phyloP scores from a whole-genome alignment of 2,329 filamentous ascomycete genomes.

The Pseudovirgaria hyperparasitica region DNA sequence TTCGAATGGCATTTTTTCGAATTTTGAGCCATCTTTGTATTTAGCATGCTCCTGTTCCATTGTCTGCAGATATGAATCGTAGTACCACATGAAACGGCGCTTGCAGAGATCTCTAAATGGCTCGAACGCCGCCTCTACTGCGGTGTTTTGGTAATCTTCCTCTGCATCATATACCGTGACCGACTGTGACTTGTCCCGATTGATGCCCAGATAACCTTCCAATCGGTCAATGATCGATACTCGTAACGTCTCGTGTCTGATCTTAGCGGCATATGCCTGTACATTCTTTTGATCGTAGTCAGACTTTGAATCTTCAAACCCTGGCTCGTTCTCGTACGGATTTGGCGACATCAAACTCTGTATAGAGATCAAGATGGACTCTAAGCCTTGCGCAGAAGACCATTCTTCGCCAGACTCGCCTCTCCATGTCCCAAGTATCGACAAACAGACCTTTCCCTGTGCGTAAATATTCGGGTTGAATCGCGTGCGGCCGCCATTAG shows the following conservation, averaged over 20 bases:
- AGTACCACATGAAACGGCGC: constrained; percentile 90
- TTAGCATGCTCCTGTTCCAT: constrained; percentile 52
- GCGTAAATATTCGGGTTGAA: constrained; percentile 98
- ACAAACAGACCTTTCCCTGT: constrained; percentile 84
- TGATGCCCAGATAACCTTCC: constrained; percentile 63
- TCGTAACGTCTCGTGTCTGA: constrained; percentile 78
- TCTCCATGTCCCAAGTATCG: constrained; percentile 70
- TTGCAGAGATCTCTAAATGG: constrained; percentile 88
- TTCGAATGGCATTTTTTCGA: constrained; percentile 84
- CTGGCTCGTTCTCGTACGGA: constrained; percentile 92
- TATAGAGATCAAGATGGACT: constrained; percentile 89
- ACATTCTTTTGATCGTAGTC: constrained; percentile 60
- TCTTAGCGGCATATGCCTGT: constrained; percentile 69
- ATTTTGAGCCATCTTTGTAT: constrained; percentile 49
- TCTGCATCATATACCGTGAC: constrained; percentile 38
- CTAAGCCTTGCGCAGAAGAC: constrained; percentile 90
- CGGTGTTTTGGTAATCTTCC: constrained; percentile 31
- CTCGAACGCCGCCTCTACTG: constrained; percentile 54
- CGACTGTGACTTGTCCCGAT: constrained; percentile 20
- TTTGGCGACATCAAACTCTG: constrained; percentile 92
- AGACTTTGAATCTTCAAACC: constrained; percentile 66
- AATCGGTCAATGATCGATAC: constrained; percentile 77
- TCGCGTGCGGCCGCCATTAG: constrained; percentile 73
- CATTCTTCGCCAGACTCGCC: constrained; percentile 86
- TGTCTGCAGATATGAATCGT: constrained; percentile 66